These are phyloP conservation scores for Skeletonema tropicum DNA, from an alignment of 108 stramenopile species.

Conservation along the genomic window DNA sequence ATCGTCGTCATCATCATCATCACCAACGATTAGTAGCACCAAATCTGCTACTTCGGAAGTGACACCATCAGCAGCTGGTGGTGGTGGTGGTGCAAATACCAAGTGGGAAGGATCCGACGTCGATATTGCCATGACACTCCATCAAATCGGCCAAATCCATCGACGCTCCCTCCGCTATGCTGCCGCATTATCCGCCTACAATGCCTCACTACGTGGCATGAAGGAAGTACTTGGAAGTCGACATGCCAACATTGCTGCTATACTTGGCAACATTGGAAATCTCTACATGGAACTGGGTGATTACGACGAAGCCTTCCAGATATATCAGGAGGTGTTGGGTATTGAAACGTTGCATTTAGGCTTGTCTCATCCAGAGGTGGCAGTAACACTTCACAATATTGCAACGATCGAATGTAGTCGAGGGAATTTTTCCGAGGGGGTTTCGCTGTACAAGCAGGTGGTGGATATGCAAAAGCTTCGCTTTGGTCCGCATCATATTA, in stretches of 20 bases:
- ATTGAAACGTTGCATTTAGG: constrained; percentile 87
- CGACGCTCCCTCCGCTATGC: constrained; percentile 58
- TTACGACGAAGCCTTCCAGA: constrained; percentile 75
- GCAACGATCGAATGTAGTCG: constrained; percentile 89
- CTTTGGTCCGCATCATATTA: constrained; percentile 67
- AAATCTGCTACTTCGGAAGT: not conserved
- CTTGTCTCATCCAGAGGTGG: constrained; percentile 85
- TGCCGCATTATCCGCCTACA: constrained; percentile 72
- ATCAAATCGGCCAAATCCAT: constrained; percentile 83
- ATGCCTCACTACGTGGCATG: constrained; percentile 81
- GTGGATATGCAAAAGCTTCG: constrained; percentile 76
- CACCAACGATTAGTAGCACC: constrained; percentile 2
- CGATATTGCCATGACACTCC: constrained; percentile 78
- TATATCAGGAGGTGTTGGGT: constrained; percentile 86
- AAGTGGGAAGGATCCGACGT: constrained; percentile 56
- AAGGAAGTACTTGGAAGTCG: constrained; percentile 69
- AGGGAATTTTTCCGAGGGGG: constrained; percentile 70
- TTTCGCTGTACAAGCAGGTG: constrained; percentile 74
- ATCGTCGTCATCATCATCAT: not conserved
- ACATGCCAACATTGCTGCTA: constrained; percentile 81
- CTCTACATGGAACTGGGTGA: constrained; percentile 87
- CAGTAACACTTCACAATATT: constrained; percentile 87
- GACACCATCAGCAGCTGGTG: not conserved
- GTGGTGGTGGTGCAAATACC: not conserved
- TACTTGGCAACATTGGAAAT: constrained; percentile 88